Evolutionary conservation across 352 stramenopile genomes (phyloP), one percentile per base, ranked within the genome.

Genomic region (Pythium grandisporangium): DNA sequence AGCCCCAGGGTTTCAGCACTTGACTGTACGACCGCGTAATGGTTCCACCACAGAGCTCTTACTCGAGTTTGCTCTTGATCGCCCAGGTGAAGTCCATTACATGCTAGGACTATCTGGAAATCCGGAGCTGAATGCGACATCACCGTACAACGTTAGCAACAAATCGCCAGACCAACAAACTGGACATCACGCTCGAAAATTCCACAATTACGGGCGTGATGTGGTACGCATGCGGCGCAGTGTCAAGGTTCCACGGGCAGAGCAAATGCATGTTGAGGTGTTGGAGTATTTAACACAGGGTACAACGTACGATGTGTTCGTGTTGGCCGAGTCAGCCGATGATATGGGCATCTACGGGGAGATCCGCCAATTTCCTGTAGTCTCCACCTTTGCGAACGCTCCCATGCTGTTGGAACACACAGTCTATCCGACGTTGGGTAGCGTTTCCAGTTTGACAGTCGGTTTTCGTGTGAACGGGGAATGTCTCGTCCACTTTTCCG

Each of bases 31-130:
- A 5, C 79, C 76, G 1, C 75, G 78, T 5, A 66, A 64, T 14
- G 79, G 73, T 22, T 88, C 79, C 2, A 92, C 79, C 37, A 92
- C 76, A 0, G 79, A 92, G 37, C 38, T 88, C 6, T 6, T 84
- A 14, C 48, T 92, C 7, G 43, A 56, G 6, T 72, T 84, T 32
- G 57, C 64, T 22, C 54, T 92, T 16, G 63, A 76, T 24, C 54
- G 60, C 20, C 69, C 70, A 0, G 71, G 79, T 11, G 66, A 88
- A 59, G 63, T 88, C 4, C 79, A 92, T 45, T 92, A 70, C 50
- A 74, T 92, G 58, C 42, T 74, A 0, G 75, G 73, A 4, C 42
- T 65, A 17, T 67, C 61, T 1, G 64, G 52, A 3, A 85, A 92
- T 34, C 32, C 58, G 0, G 76, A 88, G 34, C 61, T 86, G 29